A percentile compares a stretch with the other conserved stretches of the same genome.
Evolutionary conservation across 2,329 filamentous ascomycete genomes (phyloP).

Genomic region (Claviceps sp.): DNA sequence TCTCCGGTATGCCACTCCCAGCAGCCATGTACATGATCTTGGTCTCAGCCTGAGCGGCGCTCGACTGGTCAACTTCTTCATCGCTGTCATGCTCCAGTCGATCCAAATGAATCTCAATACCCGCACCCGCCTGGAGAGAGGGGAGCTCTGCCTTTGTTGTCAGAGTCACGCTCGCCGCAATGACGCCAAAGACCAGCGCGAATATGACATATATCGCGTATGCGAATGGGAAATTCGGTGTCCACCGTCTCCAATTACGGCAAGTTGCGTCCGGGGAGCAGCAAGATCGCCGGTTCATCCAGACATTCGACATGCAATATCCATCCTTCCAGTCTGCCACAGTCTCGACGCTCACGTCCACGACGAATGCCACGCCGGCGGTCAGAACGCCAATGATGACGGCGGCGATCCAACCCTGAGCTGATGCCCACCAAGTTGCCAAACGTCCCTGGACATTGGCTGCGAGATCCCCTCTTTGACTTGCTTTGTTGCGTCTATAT

Average conservation of each 20-base stretch:
- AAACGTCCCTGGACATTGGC: constrained; percentile 2
- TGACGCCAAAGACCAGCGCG: constrained; percentile 13
- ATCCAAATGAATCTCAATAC: constrained; percentile 17
- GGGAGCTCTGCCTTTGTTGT: constrained; percentile 28
- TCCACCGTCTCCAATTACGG: constrained; percentile 30
- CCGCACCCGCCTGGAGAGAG: constrained; percentile 9
- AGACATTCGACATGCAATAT: constrained; percentile 33
- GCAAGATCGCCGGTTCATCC: constrained; percentile 36
- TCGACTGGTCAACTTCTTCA: constrained; percentile 7
- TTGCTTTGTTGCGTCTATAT: constrained; percentile 14
- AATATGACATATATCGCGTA: constrained; percentile 15
- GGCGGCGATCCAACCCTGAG: constrained; percentile 42
- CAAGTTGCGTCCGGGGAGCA: constrained; percentile 25
- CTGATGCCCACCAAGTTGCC: constrained; percentile 28
- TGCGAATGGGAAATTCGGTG: constrained; percentile 10
- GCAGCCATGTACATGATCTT: constrained; percentile 47
- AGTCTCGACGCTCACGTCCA: constrained; percentile 40
- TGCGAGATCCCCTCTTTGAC: constrained; percentile 25
- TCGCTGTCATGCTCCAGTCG: constrained; percentile 1
- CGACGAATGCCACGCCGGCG: constrained; percentile 39
- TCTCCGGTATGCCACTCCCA: constrained; percentile 46
- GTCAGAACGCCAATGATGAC: constrained; percentile 40
- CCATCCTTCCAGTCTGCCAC: constrained; percentile 44
- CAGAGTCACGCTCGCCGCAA: constrained; percentile 15
- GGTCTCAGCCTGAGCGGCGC: constrained; percentile 11